Evolutionary conservation across 2,329 filamentous ascomycete species (phyloP).

Genomic region (Exutisphaerella laricina): DNA sequence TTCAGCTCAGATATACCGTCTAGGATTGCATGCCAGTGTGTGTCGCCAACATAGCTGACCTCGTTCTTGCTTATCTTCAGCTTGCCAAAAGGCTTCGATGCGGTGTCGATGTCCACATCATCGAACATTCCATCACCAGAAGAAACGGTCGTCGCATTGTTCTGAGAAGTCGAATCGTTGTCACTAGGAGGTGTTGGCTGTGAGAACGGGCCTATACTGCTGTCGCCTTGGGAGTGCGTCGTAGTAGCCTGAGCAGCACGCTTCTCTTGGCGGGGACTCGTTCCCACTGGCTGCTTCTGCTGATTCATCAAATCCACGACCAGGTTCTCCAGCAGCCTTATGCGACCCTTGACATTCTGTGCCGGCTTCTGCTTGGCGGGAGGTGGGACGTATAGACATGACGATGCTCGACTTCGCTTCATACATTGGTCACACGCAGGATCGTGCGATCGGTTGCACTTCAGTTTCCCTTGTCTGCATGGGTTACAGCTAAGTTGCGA

Average conservation of each 20-base stretch:
- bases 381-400: slow-evolving; percentile 32
- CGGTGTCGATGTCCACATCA: slow-evolving; percentile 40
- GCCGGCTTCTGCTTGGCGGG: slow-evolving; percentile 28
- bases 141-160: slow-evolving; percentile 2
- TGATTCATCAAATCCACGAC: slow-evolving; percentile 35
- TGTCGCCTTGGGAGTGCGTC: not conserved
- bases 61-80: slow-evolving; percentile 72
- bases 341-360: slow-evolving; percentile 34
- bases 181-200: slow-evolving; percentile 31
- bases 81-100: slow-evolving; percentile 69
- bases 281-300: slow-evolving; percentile 15
- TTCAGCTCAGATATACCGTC: slow-evolving; percentile 49
- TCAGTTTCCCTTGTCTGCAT: slow-evolving; percentile 35
- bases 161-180: slow-evolving; percentile 17
- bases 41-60: slow-evolving; percentile 74
- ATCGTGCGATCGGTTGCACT: slow-evolving; percentile 32
- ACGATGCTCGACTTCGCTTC: slow-evolving; percentile 30
- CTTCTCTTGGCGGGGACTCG: not conserved
- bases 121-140: slow-evolving; percentile 12
- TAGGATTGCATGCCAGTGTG: slow-evolving; percentile 76
- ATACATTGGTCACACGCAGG: slow-evolving; percentile 36
- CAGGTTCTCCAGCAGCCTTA: slow-evolving; percentile 32
- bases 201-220: slow-evolving; percentile 8
- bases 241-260: not conserved
- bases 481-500: slow-evolving; percentile 34